These are phyloP conservation scores for Patellaria atrata DNA, from an alignment of 495 filamentous ascomycete genomes.

Conservation along the genomic window DNA sequence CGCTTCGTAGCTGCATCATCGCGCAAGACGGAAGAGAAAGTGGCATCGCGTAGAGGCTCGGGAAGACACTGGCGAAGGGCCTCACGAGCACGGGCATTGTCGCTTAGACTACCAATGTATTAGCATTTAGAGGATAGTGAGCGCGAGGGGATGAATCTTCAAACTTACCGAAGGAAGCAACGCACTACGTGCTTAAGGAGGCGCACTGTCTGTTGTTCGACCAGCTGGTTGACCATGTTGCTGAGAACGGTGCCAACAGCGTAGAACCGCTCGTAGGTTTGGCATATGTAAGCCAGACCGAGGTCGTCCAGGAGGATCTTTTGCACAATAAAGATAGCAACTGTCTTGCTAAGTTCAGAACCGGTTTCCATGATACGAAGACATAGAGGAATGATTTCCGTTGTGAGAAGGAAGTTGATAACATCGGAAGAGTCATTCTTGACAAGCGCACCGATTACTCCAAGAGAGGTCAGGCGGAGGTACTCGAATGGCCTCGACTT, in stretches of 20 bases:
- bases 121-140: background rate
- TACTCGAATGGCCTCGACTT: slow-evolving; percentile 98
- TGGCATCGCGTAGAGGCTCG: slow-evolving; percentile 89
- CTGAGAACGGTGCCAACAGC: slow-evolving; percentile 94
- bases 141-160: background rate
- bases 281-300: slow-evolving; percentile 96
- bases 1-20: slow-evolving; percentile 97
- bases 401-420: slow-evolving; percentile 97
- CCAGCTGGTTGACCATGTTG: slow-evolving; percentile 96
- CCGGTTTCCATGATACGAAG: slow-evolving; percentile 99
- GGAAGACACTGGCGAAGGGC: slow-evolving; percentile 93
- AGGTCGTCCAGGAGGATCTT: slow-evolving; percentile 97
- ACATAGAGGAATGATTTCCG: slow-evolving; percentile 96
- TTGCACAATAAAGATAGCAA: slow-evolving; percentile 99
- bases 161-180: slow-evolving; percentile 77
- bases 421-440: slow-evolving; percentile 99
- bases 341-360: slow-evolving; percentile 95
- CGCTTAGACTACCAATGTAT: slow-evolving; percentile 52
- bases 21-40: slow-evolving; percentile 88
- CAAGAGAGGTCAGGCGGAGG: slow-evolving; percentile 90
- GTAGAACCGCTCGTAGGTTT: slow-evolving; percentile 98
- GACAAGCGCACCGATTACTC: slow-evolving; percentile 91
- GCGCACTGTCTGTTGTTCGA: slow-evolving; percentile 92
- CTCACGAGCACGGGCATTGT: slow-evolving; percentile 91
- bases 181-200: slow-evolving; percentile 96